Evolutionary conservation across 169 alveolate genomes (phyloP).

Genomic region (Fabrea salina): DNA sequence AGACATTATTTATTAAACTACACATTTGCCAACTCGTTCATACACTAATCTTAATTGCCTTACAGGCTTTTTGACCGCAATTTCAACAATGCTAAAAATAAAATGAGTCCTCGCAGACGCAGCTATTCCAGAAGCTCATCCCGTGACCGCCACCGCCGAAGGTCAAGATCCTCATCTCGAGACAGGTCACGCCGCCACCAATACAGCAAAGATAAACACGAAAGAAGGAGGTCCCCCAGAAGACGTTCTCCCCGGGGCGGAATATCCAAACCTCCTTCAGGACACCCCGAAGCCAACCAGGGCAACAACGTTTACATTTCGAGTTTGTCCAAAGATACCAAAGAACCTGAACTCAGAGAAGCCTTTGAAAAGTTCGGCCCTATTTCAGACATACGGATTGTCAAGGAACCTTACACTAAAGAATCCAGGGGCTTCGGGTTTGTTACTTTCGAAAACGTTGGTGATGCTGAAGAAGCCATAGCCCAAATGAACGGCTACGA

Average conservation of each 20-base stretch:
- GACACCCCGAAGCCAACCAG: slow-evolving; percentile 31
- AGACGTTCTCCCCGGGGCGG: slow-evolving; percentile 14
- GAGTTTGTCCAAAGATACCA: slow-evolving; percentile 2
- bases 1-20: no score
- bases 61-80: no score
- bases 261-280: slow-evolving; percentile 34
- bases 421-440: slow-evolving; percentile 40
- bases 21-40: no score
- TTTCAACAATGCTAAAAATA: no score
- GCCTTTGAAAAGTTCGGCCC: slow-evolving; percentile 27
- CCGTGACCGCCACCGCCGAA: not conserved
- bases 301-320: slow-evolving; percentile 35
- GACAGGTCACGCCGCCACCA: not conserved
- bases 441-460: slow-evolving; percentile 29
- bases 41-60: no score
- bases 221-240: not conserved
- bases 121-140: slow-evolving; percentile 4
- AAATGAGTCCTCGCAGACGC: not conserved
- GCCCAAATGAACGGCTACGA: not conserved
- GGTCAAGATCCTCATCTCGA: not conserved
- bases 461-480: slow-evolving; percentile 33
- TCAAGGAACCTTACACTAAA: slow-evolving; percentile 32
- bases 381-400: not conserved
- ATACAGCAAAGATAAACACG: not conserved
- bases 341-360: slow-evolving; percentile 31